Evolutionary conservation across 306 rosid genomes (phyloP), one percentile per base, ranked within the genome.

Genomic region (Lathyrus aphaca): DNA sequence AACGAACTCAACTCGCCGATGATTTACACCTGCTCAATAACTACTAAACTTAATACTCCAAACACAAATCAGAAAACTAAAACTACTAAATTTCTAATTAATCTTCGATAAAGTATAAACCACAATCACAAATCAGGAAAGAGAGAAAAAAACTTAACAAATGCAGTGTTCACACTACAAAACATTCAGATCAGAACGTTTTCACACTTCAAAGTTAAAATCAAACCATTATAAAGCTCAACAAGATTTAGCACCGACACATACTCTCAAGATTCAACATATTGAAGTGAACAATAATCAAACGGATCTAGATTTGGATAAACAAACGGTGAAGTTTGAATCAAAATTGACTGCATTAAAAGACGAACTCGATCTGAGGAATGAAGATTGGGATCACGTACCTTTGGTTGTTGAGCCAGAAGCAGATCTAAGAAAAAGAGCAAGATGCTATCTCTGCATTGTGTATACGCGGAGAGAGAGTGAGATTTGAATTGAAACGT

Each of bases 381-480:
- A 15, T 14, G 5, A 1, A 48, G 23, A 27, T 29, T 16, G 4
- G 1, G 7, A 66, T n/a, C 1, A 59, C 16, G 16, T 56, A 83
- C 88, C 93, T 81, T 9, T 15, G 9, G 40, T 56, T 38, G 10
- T 29, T 18, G 3, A 3, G 61, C 66, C 25, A 50, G 60, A 64
- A 29, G 69, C 69, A 66, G 89, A 84, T 88, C 87, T 74, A 78
- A 35, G 54, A 29, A 14, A 13, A 45, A 37, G 42, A 14, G 11
- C 8, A 23, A 23, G 50, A 13, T 51, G 51, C 30, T 72, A 62
- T 67, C 67, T 35, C 67, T 46, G 55, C 83, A 82, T 82, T 2
- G 77, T 37, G 69, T 11, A 43, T 10, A 14, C 1, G 61, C 40
- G 21, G 38, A 17, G 27, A 17, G 57, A 16, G n/a, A 30, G 54